Evolutionary conservation across 768 basidiomycete species (phyloP).

Genomic region (Strobilomyces echinocephalus): DNA sequence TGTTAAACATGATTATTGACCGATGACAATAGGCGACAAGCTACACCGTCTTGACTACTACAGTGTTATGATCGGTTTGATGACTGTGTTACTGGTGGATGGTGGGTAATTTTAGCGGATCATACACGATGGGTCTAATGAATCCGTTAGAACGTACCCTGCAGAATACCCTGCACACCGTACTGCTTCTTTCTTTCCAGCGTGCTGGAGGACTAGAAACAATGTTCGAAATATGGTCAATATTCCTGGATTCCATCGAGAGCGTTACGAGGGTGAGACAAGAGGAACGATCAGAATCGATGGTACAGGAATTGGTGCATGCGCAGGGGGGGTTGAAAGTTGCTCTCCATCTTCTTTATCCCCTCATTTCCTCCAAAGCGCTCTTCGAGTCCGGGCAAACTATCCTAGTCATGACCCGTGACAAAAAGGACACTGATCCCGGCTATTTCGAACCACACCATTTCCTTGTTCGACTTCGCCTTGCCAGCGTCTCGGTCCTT

Average conservation of each 20-base stretch:
- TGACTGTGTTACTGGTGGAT: slow-evolving; percentile 52
- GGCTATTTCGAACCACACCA: slow-evolving; percentile 84
- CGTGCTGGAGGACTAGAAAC: slow-evolving; percentile 66
- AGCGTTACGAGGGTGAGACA: slow-evolving; percentile 43
- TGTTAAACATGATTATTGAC: slow-evolving; percentile 8
- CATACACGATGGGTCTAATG: not conserved
- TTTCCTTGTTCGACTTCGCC: slow-evolving; percentile 78
- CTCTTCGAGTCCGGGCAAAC: slow-evolving; percentile 87
- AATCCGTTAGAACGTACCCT: slow-evolving; percentile 61
- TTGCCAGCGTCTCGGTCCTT: slow-evolving; percentile 62
- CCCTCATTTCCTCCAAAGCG: slow-evolving; percentile 73
- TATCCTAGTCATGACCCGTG: slow-evolving; percentile 59
- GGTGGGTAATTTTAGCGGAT: slow-evolving; percentile 33
- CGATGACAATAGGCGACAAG: slow-evolving; percentile 33
- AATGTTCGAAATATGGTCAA: slow-evolving; percentile 53
- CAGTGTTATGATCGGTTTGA: slow-evolving; percentile 50
- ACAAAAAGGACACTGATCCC: slow-evolving; percentile 71
- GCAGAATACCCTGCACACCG: slow-evolving; percentile 73
- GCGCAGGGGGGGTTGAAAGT: slow-evolving; percentile 81
- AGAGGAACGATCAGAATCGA: slow-evolving; percentile 53
- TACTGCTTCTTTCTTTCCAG: slow-evolving; percentile 72
- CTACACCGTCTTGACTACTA: slow-evolving; percentile 44
- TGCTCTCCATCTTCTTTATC: slow-evolving; percentile 68
- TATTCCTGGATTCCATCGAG: slow-evolving; percentile 55
- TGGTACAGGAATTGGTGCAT: slow-evolving; percentile 64